phyloP scores from a whole-genome alignment of 1,139 yeast species.

The Scheffersomyces segobiensis region DNA sequence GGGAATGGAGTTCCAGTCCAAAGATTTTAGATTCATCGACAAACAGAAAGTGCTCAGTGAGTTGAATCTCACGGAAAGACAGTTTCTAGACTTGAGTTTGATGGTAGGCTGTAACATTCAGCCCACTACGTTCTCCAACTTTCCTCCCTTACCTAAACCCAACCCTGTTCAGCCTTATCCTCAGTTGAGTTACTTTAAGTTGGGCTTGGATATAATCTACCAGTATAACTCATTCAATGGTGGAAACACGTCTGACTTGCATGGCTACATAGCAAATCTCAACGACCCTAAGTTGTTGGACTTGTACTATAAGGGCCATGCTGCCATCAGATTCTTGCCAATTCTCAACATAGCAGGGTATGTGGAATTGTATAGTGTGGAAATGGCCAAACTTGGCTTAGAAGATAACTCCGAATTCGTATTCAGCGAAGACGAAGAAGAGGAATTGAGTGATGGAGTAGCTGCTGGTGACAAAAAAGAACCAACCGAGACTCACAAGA shows the following conservation, averaged over 20 bases:
- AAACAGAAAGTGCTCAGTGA: slow-evolving; percentile 60
- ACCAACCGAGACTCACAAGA: slow-evolving; percentile 1
- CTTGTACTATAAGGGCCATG: slow-evolving; percentile 39
- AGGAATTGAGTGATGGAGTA: not conserved
- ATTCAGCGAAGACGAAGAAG: slow-evolving; percentile 1
- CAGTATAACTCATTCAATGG: slow-evolving; percentile 36
- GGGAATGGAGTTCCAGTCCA: slow-evolving; percentile 66
- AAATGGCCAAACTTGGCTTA: slow-evolving; percentile 39
- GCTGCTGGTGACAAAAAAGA: slow-evolving; percentile 3
- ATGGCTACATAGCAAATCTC: slow-evolving; percentile 36
- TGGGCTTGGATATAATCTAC: slow-evolving; percentile 45
- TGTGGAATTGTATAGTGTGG: slow-evolving; percentile 56
- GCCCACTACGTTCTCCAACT: slow-evolving; percentile 59
- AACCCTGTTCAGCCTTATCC: slow-evolving; percentile 45
- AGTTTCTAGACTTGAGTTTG: slow-evolving; percentile 71
- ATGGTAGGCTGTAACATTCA: slow-evolving; percentile 80
- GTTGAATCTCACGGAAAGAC: slow-evolving; percentile 59
- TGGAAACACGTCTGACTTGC: slow-evolving; percentile 27
- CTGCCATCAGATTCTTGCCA: slow-evolving; percentile 57
- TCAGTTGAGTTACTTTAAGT: slow-evolving; percentile 43
- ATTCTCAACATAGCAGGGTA: slow-evolving; percentile 68
- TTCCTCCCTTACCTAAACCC: slow-evolving; percentile 54
- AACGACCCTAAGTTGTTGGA: slow-evolving; percentile 41
- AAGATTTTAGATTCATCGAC: slow-evolving; percentile 68
- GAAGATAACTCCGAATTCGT: slow-evolving; percentile 20